phyloP scores from a whole-genome alignment of 106 monocot genomes.

The Dendrobium catenatum region DNA sequence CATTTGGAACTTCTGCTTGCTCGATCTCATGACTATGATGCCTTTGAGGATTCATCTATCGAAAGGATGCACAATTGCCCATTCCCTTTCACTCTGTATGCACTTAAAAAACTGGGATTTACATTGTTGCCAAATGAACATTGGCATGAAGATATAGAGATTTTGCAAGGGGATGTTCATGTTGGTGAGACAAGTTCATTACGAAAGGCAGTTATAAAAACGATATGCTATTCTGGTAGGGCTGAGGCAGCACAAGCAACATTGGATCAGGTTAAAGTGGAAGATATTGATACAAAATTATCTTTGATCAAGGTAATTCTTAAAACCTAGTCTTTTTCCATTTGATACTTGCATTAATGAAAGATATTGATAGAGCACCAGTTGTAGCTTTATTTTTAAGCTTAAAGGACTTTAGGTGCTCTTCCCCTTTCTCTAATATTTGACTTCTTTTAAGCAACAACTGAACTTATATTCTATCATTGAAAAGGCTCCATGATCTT shows the following conservation, averaged over 20 bases:
- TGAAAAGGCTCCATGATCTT: background rate
- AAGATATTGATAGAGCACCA: background rate
- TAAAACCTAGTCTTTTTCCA: background rate
- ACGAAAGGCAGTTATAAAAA: slow-evolving; percentile 62
- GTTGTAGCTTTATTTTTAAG: background rate
- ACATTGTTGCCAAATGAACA: slow-evolving; percentile 20
- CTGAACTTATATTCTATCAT: background rate
- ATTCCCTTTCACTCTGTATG: slow-evolving; percentile 53
- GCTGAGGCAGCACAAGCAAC: slow-evolving; percentile 78
- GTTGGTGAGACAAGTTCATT: slow-evolving; percentile 49
- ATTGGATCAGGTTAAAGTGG: slow-evolving; percentile 81
- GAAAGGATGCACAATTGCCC: slow-evolving; percentile 7
- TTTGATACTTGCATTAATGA: background rate
- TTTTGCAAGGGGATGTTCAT: slow-evolving; percentile 26
- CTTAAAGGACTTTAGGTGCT: background rate
- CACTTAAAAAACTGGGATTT: slow-evolving; percentile 56
- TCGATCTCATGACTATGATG: slow-evolving; percentile 8
- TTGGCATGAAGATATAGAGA: slow-evolving; percentile 25
- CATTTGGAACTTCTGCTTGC: slow-evolving; percentile 45
- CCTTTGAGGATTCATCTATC: slow-evolving; percentile 9
- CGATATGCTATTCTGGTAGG: slow-evolving; percentile 50
- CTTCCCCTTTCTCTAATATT: background rate
- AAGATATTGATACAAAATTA: slow-evolving; percentile 85
- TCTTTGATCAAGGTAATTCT: slow-evolving; percentile 70
- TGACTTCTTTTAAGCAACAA: background rate